A percentile compares a stretch with the other conserved stretches of the same genome.
These are phyloP conservation scores for Fusarium odoratissimum DNA, from an alignment of 2,329 filamentous ascomycete genomes.

Conservation along the genomic window DNA sequence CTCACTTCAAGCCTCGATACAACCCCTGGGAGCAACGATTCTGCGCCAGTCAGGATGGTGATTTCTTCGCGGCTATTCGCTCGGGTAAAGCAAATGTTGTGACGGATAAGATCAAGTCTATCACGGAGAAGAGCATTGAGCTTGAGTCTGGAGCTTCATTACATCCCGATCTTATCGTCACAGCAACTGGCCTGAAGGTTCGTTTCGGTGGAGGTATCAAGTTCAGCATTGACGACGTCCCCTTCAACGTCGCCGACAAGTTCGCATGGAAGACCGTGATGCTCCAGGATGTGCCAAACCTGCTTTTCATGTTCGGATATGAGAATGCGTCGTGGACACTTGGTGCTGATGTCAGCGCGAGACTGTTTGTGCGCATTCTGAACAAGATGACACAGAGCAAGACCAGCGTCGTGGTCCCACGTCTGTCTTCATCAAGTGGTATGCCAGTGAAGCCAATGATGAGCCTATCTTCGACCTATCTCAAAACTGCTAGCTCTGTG, in stretches of 20 bases:
- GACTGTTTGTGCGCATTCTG: slow-evolving; percentile 62
- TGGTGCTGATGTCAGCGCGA: slow-evolving; percentile 65
- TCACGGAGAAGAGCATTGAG: slow-evolving; percentile 57
- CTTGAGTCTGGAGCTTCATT: slow-evolving; percentile 59
- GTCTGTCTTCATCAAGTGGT: slow-evolving; percentile 48
- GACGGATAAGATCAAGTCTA: slow-evolving; percentile 59
- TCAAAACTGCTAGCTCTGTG: slow-evolving; percentile 54
- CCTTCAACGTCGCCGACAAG: slow-evolving; percentile 56
- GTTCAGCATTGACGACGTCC: slow-evolving; percentile 62
- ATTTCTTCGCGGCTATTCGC: slow-evolving; percentile 58
- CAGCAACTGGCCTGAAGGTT: slow-evolving; percentile 71
- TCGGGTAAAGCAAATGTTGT: slow-evolving; percentile 54
- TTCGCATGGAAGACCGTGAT: slow-evolving; percentile 70
- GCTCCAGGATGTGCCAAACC: slow-evolving; percentile 72
- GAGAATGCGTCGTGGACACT: slow-evolving; percentile 71
- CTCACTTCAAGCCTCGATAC: slow-evolving; percentile 66
- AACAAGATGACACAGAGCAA: slow-evolving; percentile 60
- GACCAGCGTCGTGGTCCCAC: slow-evolving; percentile 57
- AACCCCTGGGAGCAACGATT: slow-evolving; percentile 76
- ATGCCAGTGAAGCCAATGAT: slow-evolving; percentile 56
- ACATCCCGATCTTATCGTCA: slow-evolving; percentile 71
- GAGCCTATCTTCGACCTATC: slow-evolving; percentile 62
- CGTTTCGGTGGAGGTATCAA: slow-evolving; percentile 64
- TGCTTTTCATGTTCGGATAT: slow-evolving; percentile 70
- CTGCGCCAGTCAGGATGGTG: slow-evolving; percentile 64